A percentile compares a stretch with the other conserved stretches of the same genome.
Evolutionary conservation across 78 protist genomes (phyloP).

Genomic region (Protostelium mycophagum): DNA sequence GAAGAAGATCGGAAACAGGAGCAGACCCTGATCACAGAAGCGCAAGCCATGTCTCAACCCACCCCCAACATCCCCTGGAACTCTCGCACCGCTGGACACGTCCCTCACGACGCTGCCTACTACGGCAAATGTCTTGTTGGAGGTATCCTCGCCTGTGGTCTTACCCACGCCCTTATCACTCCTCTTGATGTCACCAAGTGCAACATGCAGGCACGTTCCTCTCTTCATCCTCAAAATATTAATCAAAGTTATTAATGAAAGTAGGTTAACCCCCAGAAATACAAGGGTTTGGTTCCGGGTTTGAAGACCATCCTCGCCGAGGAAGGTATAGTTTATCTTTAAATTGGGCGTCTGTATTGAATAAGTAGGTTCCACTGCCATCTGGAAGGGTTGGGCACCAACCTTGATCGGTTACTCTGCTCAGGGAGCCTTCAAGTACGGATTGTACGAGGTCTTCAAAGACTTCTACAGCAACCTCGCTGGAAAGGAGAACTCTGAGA

Average conservation of each 20-base stretch:
- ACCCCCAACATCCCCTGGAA: background rate
- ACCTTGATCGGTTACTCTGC: conserved; percentile 75
- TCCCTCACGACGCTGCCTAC: background rate
- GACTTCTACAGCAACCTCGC: conserved; percentile 36
- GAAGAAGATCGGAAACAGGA: too few species aligned
- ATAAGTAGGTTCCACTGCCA: background rate
- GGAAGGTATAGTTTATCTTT: conserved; percentile 37
- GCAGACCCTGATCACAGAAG: too few species aligned
- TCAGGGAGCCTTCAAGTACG: conserved; percentile 83
- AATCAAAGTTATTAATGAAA: conserved; percentile 11
- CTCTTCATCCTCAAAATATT: background rate
- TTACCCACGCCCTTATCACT: conserved; percentile 77
- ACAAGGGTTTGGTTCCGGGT: conserved; percentile 42
- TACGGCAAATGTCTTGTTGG: conserved; percentile 53
- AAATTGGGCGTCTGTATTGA: background rate
- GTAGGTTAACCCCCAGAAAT: conserved; percentile 57
- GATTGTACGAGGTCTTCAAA: conserved; percentile 83
- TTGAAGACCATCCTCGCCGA: conserved; percentile 41
- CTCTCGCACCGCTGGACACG: background rate
- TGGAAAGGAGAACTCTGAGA: conserved; percentile 63
- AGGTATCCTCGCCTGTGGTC: conserved; percentile 76
- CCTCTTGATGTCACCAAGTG: conserved; percentile 86
- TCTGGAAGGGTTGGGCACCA: conserved; percentile 56
- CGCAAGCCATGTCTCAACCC: too few species aligned
- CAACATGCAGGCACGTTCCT: conserved; percentile 19